Percentiles rank a stretch among this genome's conserved stretches.
Evolutionary conservation across 306 rosid genomes (phyloP).

Genomic region (Mimosa pudica): DNA sequence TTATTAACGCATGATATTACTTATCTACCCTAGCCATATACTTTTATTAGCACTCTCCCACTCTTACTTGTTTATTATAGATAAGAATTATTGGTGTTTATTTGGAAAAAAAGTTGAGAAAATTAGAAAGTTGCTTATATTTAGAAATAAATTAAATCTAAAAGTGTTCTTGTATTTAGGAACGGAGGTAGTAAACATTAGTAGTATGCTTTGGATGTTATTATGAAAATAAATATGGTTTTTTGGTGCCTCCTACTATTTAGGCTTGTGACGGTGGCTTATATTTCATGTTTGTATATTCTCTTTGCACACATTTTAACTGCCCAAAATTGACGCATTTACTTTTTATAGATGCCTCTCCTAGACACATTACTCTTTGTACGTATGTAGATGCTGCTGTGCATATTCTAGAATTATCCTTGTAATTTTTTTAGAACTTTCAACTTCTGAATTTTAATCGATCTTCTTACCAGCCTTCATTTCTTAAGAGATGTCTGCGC

Average conservation of each 20-base stretch:
- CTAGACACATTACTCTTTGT: slow-evolving; percentile 14
- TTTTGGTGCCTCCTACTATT: neutral
- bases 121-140: too few relatives aligned
- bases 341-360: slow-evolving; percentile 21
- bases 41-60: too few relatives aligned
- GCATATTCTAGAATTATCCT: neutral
- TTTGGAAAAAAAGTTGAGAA: too few relatives aligned
- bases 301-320: neutral
- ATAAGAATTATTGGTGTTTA: too few relatives aligned
- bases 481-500: slow-evolving; percentile 77
- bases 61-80: too few relatives aligned
- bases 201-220: neutral
- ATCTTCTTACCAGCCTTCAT: slow-evolving; percentile 69
- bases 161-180: too few relatives aligned
- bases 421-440: slow-evolving; percentile 4
- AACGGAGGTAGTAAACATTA: neutral
- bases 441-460: slow-evolving; percentile 27
- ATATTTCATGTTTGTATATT: slow-evolving; percentile 19
- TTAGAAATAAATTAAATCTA: too few relatives aligned
- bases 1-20: too few relatives aligned
- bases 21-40: too few relatives aligned
- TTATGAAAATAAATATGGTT: neutral
- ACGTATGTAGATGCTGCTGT: slow-evolving; percentile 18
- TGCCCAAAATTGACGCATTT: neutral
- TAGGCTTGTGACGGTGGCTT: neutral